A percentile compares a stretch with the other conserved stretches of the same genome.
phyloP scores from a whole-genome alignment of 345 rosid genomes.

The Rhodomyrtus tomentosa region DNA sequence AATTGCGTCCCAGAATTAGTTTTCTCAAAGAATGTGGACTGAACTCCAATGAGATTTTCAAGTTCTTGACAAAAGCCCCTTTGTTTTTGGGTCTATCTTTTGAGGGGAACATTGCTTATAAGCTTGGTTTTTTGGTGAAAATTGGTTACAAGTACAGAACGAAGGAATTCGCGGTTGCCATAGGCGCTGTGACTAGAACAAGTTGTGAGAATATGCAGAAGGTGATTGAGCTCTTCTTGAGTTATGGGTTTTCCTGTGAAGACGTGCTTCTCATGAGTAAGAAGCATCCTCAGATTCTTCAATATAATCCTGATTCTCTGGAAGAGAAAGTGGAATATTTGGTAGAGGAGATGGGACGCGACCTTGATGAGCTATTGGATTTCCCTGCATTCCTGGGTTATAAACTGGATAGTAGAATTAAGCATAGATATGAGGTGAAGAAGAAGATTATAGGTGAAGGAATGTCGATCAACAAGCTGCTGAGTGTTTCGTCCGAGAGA shows the following conservation, averaged over 20 bases:
- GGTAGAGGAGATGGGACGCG: slow-evolving; percentile 65
- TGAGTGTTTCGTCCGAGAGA: slow-evolving; percentile 46
- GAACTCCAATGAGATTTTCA: slow-evolving; percentile 48
- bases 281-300: slow-evolving; percentile 73
- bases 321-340: slow-evolving; percentile 68
- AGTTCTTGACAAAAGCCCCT: slow-evolving; percentile 62
- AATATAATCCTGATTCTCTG: slow-evolving; percentile 42
- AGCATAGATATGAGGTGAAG: slow-evolving; percentile 54
- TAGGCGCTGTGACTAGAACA: slow-evolving; percentile 75
- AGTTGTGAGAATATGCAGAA: slow-evolving; percentile 69
- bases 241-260: slow-evolving; percentile 40
- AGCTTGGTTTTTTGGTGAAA: slow-evolving; percentile 63
- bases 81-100: slow-evolving; percentile 55
- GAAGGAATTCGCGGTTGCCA: slow-evolving; percentile 46
- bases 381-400: slow-evolving; percentile 84
- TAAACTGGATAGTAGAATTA: slow-evolving; percentile 71
- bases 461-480: slow-evolving; percentile 61
- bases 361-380: slow-evolving; percentile 52
- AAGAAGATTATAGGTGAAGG: slow-evolving; percentile 41
- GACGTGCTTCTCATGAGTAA: slow-evolving; percentile 62
- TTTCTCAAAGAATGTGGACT: slow-evolving; percentile 66
- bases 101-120: slow-evolving; percentile 36
- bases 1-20: slow-evolving; percentile 46
- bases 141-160: slow-evolving; percentile 47
- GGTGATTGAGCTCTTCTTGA: slow-evolving; percentile 50